Percentiles rank a stretch among this genome's conserved stretches.
These are phyloP conservation scores for Parachaetomium inaequale DNA, from an alignment of 495 filamentous ascomycete genomes.

Conservation along the genomic window DNA sequence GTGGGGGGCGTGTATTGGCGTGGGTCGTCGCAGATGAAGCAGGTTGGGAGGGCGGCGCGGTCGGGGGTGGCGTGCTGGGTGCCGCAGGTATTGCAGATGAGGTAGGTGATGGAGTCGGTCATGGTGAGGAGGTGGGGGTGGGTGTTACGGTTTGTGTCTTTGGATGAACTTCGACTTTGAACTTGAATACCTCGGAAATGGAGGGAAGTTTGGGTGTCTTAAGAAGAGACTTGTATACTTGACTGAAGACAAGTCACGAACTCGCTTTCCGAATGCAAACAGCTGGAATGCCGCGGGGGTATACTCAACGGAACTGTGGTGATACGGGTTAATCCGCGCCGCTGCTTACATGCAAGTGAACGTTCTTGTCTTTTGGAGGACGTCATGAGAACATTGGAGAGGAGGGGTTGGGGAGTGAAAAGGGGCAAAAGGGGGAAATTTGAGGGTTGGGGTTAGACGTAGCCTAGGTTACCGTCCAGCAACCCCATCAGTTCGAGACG, in stretches of 20 bases:
- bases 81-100: constrained; percentile 64
- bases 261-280: too few species aligned
- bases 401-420: background rate
- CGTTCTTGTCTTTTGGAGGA: too few species aligned
- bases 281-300: too few species aligned
- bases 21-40: constrained; percentile 74
- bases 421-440: background rate
- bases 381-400: background rate
- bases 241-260: too few species aligned
- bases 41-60: constrained; percentile 45
- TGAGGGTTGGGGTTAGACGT: background rate
- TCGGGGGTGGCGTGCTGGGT: constrained; percentile 60
- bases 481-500: background rate
- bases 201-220: background rate
- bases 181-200: background rate
- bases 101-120: background rate
- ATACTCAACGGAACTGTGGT: background rate
- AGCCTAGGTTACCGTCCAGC: background rate
- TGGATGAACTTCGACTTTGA: too few species aligned
- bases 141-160: too few species aligned
- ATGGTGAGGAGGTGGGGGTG: background rate
- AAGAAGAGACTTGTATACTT: too few species aligned
- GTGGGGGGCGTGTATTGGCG: constrained; percentile 67
- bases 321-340: too few species aligned
- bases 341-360: too few species aligned